Conservation (phyloP, 805 yeast genomes). For the Saturnispora hagleri region DNA sequence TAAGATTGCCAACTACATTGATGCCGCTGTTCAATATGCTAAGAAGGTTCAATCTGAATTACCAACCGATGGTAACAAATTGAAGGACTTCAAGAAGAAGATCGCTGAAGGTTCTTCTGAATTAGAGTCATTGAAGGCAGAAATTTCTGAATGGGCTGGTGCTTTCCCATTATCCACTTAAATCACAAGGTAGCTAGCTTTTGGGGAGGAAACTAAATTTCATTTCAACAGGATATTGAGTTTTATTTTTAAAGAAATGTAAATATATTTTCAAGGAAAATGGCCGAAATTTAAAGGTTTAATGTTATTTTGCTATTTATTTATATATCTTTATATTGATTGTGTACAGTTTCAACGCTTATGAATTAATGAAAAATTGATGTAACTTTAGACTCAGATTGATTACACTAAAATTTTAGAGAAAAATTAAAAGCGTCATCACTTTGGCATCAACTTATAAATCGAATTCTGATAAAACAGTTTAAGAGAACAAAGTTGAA, state of each 20-base stretch:
- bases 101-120: constrained; percentile 65
- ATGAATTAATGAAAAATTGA: not conserved
- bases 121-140: constrained; percentile 57
- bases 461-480: not conserved
- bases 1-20: constrained; percentile 71
- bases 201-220: not conserved
- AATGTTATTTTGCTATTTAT: not conserved
- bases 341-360: constrained; percentile 2
- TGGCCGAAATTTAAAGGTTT: not conserved
- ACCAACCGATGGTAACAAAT: constrained; percentile 89
- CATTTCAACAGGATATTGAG: constrained; percentile 1
- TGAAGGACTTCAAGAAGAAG: constrained; percentile 89
- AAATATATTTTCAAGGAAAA: not conserved
- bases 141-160: constrained; percentile 88
- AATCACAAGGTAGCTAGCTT: constrained; percentile 6
- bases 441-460: not conserved
- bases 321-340: not conserved
- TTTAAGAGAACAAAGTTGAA: not conserved
- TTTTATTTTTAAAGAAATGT: constrained; percentile 6
- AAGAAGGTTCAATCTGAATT: constrained; percentile 63
- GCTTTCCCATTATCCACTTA: constrained; percentile 63
- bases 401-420: not conserved
- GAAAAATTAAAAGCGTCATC: not conserved
- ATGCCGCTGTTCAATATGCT: constrained; percentile 70
- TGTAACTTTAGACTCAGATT: not conserved